Conservation (phyloP, 305 asterid genomes). For the Solanum aculeatissimum region DNA sequence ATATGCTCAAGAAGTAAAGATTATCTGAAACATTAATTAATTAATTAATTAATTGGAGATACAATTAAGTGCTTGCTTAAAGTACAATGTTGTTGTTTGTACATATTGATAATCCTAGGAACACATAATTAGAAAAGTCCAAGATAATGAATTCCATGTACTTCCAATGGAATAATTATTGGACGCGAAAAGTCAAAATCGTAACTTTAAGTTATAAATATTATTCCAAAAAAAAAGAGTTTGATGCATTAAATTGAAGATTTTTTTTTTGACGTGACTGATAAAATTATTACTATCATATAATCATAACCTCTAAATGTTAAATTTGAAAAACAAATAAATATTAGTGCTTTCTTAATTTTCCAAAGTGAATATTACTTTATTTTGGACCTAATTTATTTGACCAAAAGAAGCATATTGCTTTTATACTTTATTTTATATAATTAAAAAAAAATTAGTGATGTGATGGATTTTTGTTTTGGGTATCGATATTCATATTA, state of each 20-base stretch:
- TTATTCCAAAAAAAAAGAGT: not conserved
- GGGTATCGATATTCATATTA: rapidly evolving
- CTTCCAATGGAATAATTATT: not conserved
- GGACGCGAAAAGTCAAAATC: not conserved
- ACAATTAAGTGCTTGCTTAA: not conserved
- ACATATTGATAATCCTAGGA: not conserved
- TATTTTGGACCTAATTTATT: not conserved
- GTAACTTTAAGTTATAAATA: not conserved
- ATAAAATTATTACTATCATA: not conserved
- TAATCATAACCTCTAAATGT: no score
- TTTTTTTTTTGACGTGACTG: not conserved
- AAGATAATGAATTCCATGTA: not conserved
- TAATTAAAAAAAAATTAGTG: not conserved
- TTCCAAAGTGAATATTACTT: not conserved
- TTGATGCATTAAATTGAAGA: not conserved
- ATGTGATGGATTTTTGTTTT: not conserved
- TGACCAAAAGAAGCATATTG: not conserved
- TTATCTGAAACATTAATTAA: not conserved
- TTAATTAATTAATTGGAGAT: not conserved
- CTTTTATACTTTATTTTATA: not conserved
- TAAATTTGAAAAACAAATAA: no score
- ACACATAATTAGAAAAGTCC: not conserved
- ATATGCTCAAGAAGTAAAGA: not conserved
- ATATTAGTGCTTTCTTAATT: not conserved
- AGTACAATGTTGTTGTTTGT: not conserved